Conservation (phyloP, 2,329 filamentous ascomycete species). For the Teratosphaeria pseudoeucalypti region DNA sequence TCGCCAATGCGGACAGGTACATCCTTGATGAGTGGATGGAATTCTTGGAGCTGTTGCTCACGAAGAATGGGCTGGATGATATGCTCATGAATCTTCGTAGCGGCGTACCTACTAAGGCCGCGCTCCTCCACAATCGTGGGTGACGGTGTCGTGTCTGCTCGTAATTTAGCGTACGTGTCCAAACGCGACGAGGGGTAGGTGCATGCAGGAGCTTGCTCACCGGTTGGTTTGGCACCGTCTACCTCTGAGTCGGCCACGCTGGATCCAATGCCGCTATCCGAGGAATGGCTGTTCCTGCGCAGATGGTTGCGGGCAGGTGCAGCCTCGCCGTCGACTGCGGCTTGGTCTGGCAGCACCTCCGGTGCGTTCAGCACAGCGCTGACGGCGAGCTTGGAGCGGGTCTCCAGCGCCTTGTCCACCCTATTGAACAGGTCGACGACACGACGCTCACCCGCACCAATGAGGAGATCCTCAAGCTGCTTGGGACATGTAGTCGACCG, state of each 20-base stretch:
- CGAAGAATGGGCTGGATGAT: constrained; percentile 68
- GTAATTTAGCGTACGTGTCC: constrained; percentile 1
- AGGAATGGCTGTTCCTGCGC: constrained; percentile 58
- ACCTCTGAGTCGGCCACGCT: constrained; percentile 47
- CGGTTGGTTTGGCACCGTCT: constrained; percentile 14
- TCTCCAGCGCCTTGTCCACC: constrained; percentile 34
- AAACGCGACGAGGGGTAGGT: not conserved
- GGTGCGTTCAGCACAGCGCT: constrained; percentile 36
- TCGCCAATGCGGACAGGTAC: constrained; percentile 69
- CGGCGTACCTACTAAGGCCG: constrained; percentile 55
- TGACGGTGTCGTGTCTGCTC: not conserved
- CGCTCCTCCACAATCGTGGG: constrained; percentile 29
- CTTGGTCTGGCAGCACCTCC: constrained; percentile 33
- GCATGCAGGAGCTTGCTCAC: constrained; percentile 11
- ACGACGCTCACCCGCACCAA: constrained; percentile 35
- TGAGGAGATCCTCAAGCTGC: constrained; percentile 38
- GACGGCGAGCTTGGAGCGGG: constrained; percentile 25
- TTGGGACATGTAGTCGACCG: constrained; percentile 41
- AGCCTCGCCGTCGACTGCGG: constrained; percentile 20
- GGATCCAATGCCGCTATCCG: constrained; percentile 80
- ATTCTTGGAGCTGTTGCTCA: constrained; percentile 63
- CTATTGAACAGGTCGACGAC: constrained; percentile 34
- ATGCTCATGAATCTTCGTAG: constrained; percentile 68
- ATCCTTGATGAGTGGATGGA: constrained; percentile 68
- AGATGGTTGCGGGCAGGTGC: constrained; percentile 2